A percentile compares a stretch with the other conserved stretches of the same genome.
These are phyloP conservation scores for Yamagishiella unicocca DNA, from an alignment of 139 green algal species.

Conservation along the genomic window DNA sequence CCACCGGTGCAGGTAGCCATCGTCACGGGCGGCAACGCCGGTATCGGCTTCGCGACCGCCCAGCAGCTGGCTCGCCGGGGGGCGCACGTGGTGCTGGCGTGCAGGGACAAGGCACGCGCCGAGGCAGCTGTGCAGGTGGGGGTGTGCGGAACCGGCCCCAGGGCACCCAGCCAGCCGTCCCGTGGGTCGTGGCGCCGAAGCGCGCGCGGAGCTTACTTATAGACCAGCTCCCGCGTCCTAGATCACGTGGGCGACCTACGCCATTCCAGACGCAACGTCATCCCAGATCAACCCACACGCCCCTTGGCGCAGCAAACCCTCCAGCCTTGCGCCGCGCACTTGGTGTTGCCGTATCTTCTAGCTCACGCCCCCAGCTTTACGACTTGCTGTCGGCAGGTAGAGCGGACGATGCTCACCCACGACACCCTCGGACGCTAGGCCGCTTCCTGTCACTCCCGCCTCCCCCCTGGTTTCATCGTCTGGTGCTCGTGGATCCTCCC, in stretches of 20 bases:
- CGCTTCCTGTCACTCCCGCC: background rate
- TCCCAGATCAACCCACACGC: too few relatives aligned
- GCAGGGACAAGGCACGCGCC: conserved; percentile 45
- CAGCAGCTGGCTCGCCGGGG: conserved; percentile 59
- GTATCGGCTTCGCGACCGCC: conserved; percentile 67
- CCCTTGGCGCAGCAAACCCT: background rate
- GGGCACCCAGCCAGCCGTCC: too few relatives aligned
- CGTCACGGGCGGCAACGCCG: conserved; percentile 71
- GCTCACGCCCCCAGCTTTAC: conserved; percentile 23
- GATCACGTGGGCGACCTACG: too few relatives aligned
- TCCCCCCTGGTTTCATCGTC: background rate
- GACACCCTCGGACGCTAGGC: background rate
- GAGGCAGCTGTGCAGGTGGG: conserved; percentile 47
- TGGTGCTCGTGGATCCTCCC: background rate
- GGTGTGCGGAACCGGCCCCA: too few relatives aligned
- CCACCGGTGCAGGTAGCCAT: conserved; percentile 69
- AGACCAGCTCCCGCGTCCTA: too few relatives aligned
- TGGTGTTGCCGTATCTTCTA: too few relatives aligned
- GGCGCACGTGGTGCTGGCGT: conserved; percentile 67
- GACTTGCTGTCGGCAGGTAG: conserved; percentile 64
- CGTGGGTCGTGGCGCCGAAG: too few relatives aligned
- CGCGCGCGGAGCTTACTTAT: too few relatives aligned
- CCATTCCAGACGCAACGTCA: too few relatives aligned
- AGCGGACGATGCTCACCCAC: background rate
- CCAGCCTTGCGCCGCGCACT: too few relatives aligned